Evolutionary conservation across 2,329 filamentous ascomycete genomes (phyloP).

Genomic region (Arthrobotrys sphaeroides): DNA sequence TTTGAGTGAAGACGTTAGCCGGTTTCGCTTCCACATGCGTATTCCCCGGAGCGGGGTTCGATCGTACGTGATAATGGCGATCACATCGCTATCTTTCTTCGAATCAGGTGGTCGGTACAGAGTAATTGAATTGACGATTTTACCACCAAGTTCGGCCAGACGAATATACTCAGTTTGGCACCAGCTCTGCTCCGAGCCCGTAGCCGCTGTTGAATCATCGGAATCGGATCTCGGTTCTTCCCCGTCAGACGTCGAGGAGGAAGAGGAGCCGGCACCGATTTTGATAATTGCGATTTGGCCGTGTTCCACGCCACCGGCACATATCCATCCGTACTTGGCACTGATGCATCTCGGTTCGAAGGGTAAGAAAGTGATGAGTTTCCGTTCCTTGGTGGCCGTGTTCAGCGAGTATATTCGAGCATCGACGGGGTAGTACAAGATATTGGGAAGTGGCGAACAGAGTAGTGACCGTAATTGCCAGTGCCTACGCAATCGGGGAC

Average conservation of each 20-base stretch:
- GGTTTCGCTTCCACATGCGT: not conserved
- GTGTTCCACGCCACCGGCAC: conserved; percentile 81
- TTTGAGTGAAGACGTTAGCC: conserved; percentile 64
- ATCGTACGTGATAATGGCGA: conserved; percentile 66
- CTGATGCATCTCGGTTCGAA: conserved; percentile 85
- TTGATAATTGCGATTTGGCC: conserved; percentile 87
- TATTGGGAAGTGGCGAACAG: conserved; percentile 77
- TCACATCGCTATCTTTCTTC: conserved; percentile 66
- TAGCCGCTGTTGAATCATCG: conserved; percentile 61
- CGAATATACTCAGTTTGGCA: conserved; percentile 48
- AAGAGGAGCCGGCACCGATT: conserved; percentile 60
- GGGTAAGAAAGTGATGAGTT: conserved; percentile 75
- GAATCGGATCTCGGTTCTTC: conserved; percentile 54
- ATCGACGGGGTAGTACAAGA: conserved; percentile 85
- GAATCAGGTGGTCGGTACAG: conserved; percentile 67
- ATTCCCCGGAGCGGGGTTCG: not conserved
- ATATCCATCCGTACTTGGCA: conserved; percentile 87
- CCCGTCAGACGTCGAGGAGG: not conserved
- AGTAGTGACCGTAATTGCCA: conserved; percentile 92
- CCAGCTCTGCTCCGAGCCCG: conserved; percentile 17
- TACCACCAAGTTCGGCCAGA: conserved; percentile 67
- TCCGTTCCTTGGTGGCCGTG: conserved; percentile 74
- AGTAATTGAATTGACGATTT: conserved; percentile 74
- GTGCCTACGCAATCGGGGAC: conserved; percentile 67
- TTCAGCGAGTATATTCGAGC: conserved; percentile 78